Percentiles rank a stretch among this genome's conserved stretches.
Conservation (phyloP, 164 flowering plant genomes). For the Nelumbo lutea region DNA sequence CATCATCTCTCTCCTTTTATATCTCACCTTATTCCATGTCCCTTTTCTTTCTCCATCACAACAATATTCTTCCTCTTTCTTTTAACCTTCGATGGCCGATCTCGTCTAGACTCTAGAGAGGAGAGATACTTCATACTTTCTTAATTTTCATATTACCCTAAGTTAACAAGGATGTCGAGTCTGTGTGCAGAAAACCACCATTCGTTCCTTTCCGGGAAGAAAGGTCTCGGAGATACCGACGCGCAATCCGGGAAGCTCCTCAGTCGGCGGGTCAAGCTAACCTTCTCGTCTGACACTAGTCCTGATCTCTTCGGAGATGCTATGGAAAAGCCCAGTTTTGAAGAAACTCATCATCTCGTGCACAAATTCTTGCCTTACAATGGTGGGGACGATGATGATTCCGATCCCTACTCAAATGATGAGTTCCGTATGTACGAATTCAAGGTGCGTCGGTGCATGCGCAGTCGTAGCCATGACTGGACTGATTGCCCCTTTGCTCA, state of each 20-base stretch:
- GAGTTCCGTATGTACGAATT: conserved; percentile 88
- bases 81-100: not conserved
- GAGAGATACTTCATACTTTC: too few relatives aligned
- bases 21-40: conserved; percentile 8
- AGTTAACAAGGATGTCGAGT: conserved; percentile 28
- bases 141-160: not conserved
- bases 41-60: not conserved
- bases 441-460: conserved; percentile 72
- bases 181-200: conserved; percentile 42
- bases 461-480: conserved; percentile 94
- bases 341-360: conserved; percentile 13
- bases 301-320: not conserved
- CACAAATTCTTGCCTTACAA: conserved; percentile 39
- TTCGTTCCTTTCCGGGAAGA: conserved; percentile 22
- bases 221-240: conserved; percentile 28
- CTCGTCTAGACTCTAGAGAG: too few relatives aligned
- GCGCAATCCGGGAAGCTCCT: conserved; percentile 56
- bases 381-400: conserved; percentile 17
- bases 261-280: conserved; percentile 15
- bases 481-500: conserved; percentile 96
- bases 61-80: not conserved
- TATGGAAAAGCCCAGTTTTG: conserved; percentile 8
- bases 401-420: conserved; percentile 55
- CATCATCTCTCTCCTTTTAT: conserved; percentile 13
- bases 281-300: not conserved